Base-by-base conservation (phyloP, 257 asterid genomes). In the Mitragyna speciosa region DNA sequence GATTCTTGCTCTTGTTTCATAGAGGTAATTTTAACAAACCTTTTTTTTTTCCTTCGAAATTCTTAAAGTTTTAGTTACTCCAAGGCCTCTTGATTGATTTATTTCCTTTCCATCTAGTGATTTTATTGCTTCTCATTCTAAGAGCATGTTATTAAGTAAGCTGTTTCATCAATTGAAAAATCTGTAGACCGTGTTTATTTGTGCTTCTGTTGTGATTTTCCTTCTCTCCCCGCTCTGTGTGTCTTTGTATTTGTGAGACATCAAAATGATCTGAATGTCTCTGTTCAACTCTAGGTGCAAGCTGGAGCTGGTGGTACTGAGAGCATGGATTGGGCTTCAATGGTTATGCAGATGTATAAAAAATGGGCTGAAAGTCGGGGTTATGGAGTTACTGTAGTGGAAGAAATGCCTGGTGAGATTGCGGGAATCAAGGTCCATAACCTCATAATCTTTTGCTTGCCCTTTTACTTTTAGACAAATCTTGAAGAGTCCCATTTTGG, bases 281-380 rank as follows among this genome's bases (percentile, higher is more conserved):
- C 74, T 59, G 17, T 43, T 20, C 65, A 51, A 74, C 61, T 51
- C 78, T 52, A 95, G 98, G 99, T 92, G 82, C 99, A 96, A 90
- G 96, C 97, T 83, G 97, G 99, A 83, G 98, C 99, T 79, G 99
- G 99, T 76, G 99, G 98, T 76, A 96, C 99, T 48, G 99, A 96
- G 92, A 94, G 98, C 90, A 91, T 90, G 96, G 99, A 94, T 84
- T 94, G 99, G 98, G 97, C 99, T 84, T 89, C 94, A 64, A 96
- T 94, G 95, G 91, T 96, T 82, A 87, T 92, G 91, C 98, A 92
- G 90, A 96, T 94, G 99, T 96, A 96, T 87, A 91, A 85, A 82
- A 85, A 79, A 71, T 96, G 99, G 99, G 97, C 99, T 83, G 94
- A 94, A 80, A 83, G 64, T 73, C 92, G 89, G 47, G 97, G 95